These are phyloP conservation scores for Yamadazyma olivae DNA, from an alignment of 805 yeast species.

Conservation along the genomic window DNA sequence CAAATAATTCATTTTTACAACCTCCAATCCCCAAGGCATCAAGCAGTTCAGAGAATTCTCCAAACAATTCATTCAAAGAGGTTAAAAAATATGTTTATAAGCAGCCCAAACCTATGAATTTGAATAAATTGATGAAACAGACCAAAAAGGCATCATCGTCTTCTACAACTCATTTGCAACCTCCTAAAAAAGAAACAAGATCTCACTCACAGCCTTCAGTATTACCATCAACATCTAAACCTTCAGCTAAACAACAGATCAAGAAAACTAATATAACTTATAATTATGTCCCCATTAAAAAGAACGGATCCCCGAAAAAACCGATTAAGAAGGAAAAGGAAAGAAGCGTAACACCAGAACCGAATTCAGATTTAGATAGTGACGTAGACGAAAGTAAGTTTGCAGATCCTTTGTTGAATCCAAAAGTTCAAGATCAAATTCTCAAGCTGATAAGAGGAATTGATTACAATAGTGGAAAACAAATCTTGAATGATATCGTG, in stretches of 20 bases:
- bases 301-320: slow-evolving; percentile 1
- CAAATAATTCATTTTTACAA: slow-evolving; percentile 10
- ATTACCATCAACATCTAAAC: slow-evolving; percentile 5
- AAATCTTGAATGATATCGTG: slow-evolving; percentile 83
- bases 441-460: slow-evolving; percentile 62
- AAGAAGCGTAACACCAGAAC: slow-evolving; percentile 7
- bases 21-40: slow-evolving; percentile 7
- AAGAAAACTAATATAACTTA: slow-evolving; percentile 30
- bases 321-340: background rate
- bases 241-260: slow-evolving; percentile 3
- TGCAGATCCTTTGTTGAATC: slow-evolving; percentile 17
- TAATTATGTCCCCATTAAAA: slow-evolving; percentile 22
- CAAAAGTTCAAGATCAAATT: slow-evolving; percentile 33
- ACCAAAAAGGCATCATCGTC: slow-evolving; percentile 8
- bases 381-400: slow-evolving; percentile 24
- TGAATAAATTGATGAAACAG: slow-evolving; percentile 28
- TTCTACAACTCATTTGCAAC: slow-evolving; percentile 1
- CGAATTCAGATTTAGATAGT: slow-evolving; percentile 7
- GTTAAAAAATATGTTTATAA: slow-evolving; percentile 25
- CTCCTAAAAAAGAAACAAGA: slow-evolving; percentile 1
- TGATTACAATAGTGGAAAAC: slow-evolving; percentile 75
- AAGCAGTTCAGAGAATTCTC: slow-evolving; percentile 10
- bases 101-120: slow-evolving; percentile 39
- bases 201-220: slow-evolving; percentile 2
- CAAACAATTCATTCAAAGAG: slow-evolving; percentile 8